A percentile compares a stretch with the other conserved stretches of the same genome.
These are phyloP conservation scores for Tricholoma sp. DNA, from an alignment of 768 basidiomycete species.

Conservation along the genomic window DNA sequence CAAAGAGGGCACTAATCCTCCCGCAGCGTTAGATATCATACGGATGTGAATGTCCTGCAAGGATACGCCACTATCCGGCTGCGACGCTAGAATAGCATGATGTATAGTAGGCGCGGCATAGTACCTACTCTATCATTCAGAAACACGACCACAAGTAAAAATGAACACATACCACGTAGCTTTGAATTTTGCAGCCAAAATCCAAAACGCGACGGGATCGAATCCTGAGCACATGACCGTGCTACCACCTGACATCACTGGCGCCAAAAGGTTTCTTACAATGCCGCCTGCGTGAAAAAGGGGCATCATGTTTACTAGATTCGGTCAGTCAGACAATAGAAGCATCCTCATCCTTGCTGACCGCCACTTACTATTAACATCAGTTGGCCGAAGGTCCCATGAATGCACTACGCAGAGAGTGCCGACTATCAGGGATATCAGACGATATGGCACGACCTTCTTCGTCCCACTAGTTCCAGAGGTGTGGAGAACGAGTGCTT, in stretches of 20 bases:
- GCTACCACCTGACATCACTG: constrained; percentile 48
- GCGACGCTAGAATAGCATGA: constrained; percentile 40
- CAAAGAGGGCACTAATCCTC: constrained; percentile 47
- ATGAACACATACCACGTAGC: constrained; percentile 42
- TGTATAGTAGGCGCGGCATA: constrained; percentile 48
- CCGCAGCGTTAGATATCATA: constrained; percentile 47
- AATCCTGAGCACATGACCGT: constrained; percentile 53
- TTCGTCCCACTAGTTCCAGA: constrained; percentile 55
- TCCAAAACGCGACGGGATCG: constrained; percentile 48
- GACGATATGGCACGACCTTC: constrained; percentile 42
- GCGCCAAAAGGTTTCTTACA: constrained; percentile 53
- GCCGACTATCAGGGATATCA: constrained; percentile 38
- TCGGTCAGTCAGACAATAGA: neutral
- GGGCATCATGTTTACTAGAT: constrained; percentile 45
- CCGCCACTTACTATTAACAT: constrained; percentile 40
- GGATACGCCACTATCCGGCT: constrained; percentile 26
- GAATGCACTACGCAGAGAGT: constrained; percentile 39
- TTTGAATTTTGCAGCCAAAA: constrained; percentile 29
- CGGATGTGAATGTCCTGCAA: constrained; percentile 34
- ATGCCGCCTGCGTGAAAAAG: constrained; percentile 59
- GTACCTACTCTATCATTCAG: constrained; percentile 29
- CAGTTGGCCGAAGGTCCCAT: constrained; percentile 32
- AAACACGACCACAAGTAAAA: constrained; percentile 3
- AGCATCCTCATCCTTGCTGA: neutral
- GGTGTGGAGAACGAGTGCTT: constrained; percentile 53